Evolutionary conservation across 106 monocot genomes (phyloP), one percentile per base, ranked within the genome.

Genomic region (Dendrobium chrysotoxum): DNA sequence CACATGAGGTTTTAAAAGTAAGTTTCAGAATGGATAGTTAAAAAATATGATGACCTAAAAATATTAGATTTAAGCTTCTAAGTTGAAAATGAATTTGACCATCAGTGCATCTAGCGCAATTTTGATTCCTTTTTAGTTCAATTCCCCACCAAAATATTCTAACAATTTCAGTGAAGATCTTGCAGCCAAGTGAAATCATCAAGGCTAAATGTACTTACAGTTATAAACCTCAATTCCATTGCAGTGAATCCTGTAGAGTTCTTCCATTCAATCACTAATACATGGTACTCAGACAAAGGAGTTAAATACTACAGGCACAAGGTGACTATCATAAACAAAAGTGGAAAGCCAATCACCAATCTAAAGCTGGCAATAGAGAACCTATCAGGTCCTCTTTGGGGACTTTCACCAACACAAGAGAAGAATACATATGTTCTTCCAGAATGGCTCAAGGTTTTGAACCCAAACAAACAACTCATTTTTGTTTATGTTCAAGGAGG

Each of bases 401-500:
- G 96, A 4, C 86, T 96, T 12, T 83, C 80, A 17, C 80, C 84
- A 16, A 80, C 93, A 17, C 7, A n/a, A 11, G 73, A 81, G 79
- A 87, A 90, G 84, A 79, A 85, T 15, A 75, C 64, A 4, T 96
- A 88, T 75, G 88, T 78, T 44, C 86, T 93, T 53, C 91, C 93
- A 1, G 4, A 77, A 73, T 90, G 93, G 93, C 50, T 92, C 75
- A 84, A 79, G 15, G 78, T 82, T 25, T 77, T 96, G 44, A 70
- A 85, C 3, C 84, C 90, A 12, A 84, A 84, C 23, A 25, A 67
- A 3, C 84, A 85, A 46, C 82, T 93, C 81, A 76, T 23, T 54
- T 87, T 96, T 75, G 91, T 93, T 18, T 96, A 96, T 75, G 81
- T 96, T 71, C 93, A 96, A 82, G 96, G 83, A 6, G 91, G 96